These are phyloP conservation scores for Acrasis kona DNA, from an alignment of 78 protist species.

Conservation along the genomic window DNA sequence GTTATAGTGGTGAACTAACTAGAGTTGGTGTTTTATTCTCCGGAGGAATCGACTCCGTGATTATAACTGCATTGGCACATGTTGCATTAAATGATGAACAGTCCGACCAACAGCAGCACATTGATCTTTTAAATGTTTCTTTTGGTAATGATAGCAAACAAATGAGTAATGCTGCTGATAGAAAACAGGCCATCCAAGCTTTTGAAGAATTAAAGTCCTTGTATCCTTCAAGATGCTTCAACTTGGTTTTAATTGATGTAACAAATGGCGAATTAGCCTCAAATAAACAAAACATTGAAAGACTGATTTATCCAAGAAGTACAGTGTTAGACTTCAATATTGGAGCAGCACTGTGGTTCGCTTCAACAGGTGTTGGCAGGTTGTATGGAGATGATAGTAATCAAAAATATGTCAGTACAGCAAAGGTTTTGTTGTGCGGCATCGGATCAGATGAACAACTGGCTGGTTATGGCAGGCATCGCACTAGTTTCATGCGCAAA, in stretches of 20 bases:
- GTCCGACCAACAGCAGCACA: too few species aligned
- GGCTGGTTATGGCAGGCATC: conserved; percentile 78
- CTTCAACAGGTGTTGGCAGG: conserved; percentile 49
- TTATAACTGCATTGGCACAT: conserved; percentile 46
- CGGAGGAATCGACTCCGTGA: conserved; percentile 67
- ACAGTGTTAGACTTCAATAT: conserved; percentile 83
- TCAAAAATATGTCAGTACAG: too few species aligned
- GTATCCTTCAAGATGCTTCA: neutral
- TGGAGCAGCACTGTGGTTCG: conserved; percentile 71
- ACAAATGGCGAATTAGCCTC: neutral
- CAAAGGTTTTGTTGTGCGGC: conserved; percentile 69
- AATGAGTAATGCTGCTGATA: conserved; percentile 43
- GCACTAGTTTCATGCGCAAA: conserved; percentile 21
- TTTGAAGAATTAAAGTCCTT: conserved; percentile 17
- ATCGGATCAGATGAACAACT: conserved; percentile 88
- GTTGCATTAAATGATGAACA: conserved; percentile 23
- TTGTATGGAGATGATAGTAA: too few species aligned
- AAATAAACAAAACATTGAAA: neutral
- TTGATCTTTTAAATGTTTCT: conserved; percentile 75
- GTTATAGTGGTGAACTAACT: too few species aligned
- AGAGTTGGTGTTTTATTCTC: conserved; percentile 44
- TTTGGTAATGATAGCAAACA: conserved; percentile 20
- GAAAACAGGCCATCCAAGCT: conserved; percentile 24
- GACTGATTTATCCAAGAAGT: conserved; percentile 6
- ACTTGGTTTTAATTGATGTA: conserved; percentile 39